phyloP scores from a whole-genome alignment of 495 filamentous ascomycete species.

The Talaromyces adpressus region DNA sequence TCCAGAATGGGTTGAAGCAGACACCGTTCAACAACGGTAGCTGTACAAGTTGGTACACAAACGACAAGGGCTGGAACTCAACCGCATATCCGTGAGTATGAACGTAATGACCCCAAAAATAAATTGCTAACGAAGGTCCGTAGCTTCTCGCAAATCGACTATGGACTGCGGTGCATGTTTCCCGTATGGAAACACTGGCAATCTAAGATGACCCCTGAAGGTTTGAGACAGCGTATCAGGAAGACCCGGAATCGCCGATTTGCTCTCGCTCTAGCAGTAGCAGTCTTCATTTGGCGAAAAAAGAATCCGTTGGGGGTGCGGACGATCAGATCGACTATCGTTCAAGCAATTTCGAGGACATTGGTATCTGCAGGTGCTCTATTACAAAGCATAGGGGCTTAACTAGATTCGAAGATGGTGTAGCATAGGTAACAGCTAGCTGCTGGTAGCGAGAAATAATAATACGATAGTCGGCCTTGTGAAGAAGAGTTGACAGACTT shows the following conservation, averaged over 20 bases:
- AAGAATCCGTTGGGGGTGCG: neutral
- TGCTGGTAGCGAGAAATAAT: neutral
- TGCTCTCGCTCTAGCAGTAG: constrained; percentile 14
- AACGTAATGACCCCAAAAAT: neutral
- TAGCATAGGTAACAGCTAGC: neutral
- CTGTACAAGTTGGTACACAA: constrained; percentile 53
- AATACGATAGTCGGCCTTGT: neutral
- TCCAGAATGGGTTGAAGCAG: constrained; percentile 45
- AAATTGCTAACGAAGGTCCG: constrained; percentile 5
- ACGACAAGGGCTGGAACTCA: constrained; percentile 51
- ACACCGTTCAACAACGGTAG: constrained; percentile 46
- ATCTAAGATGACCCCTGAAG: constrained; percentile 42
- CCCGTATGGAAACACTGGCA: constrained; percentile 51
- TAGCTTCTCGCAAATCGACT: constrained; percentile 46
- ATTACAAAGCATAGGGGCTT: neutral
- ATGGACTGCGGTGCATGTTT: constrained; percentile 43
- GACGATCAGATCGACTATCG: neutral
- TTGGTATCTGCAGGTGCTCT: neutral
- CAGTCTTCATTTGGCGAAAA: constrained; percentile 12
- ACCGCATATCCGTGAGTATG: constrained; percentile 50
- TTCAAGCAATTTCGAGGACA: neutral
- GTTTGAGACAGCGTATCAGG: constrained; percentile 22
- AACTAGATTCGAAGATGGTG: neutral
- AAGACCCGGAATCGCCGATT: constrained; percentile 13
- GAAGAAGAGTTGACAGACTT: neutral